These are phyloP conservation scores for Penicillium flavigenum DNA, from an alignment of 495 filamentous ascomycete species.

Conservation along the genomic window DNA sequence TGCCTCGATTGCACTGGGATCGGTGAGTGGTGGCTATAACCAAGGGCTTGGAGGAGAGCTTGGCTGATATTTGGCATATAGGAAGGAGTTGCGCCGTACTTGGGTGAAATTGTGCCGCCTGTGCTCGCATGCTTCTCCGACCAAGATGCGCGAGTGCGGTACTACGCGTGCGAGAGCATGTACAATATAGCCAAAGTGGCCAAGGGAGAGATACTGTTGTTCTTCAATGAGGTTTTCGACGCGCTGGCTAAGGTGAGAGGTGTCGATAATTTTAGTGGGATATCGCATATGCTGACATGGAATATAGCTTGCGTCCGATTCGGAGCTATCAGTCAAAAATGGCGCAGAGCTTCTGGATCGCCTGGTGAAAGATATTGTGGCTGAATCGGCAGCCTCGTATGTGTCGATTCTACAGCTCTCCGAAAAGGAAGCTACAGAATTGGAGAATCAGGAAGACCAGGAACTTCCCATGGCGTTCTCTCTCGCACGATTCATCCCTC, in stretches of 20 bases:
- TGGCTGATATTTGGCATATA: slow-evolving; percentile 34
- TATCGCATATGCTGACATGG: slow-evolving; percentile 11
- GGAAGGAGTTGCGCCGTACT: slow-evolving; percentile 87
- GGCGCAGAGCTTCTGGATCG: slow-evolving; percentile 95
- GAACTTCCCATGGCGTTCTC: slow-evolving; percentile 88
- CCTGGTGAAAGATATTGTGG: slow-evolving; percentile 95
- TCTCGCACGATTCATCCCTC: slow-evolving; percentile 83
- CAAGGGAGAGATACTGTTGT: slow-evolving; percentile 92
- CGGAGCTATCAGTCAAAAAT: slow-evolving; percentile 96
- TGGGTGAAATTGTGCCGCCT: slow-evolving; percentile 91
- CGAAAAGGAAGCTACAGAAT: slow-evolving; percentile 47
- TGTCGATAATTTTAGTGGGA: not conserved
- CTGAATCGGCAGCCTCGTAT: slow-evolving; percentile 94
- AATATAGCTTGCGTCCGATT: slow-evolving; percentile 84
- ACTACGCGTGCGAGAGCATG: slow-evolving; percentile 99
- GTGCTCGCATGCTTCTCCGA: slow-evolving; percentile 98
- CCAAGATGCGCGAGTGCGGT: slow-evolving; percentile 95
- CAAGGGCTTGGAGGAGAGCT: not conserved
- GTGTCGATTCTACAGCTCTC: slow-evolving; percentile 74
- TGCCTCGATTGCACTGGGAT: slow-evolving; percentile 91
- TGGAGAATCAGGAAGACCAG: slow-evolving; percentile 47
- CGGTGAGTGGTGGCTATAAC: slow-evolving; percentile 56
- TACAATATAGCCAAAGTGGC: slow-evolving; percentile 99
- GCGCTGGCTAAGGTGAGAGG: slow-evolving; percentile 83
- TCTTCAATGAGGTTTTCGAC: slow-evolving; percentile 98